Evolutionary conservation across 164 flowering plant genomes (phyloP).

Genomic region (Litsea cubeba): DNA sequence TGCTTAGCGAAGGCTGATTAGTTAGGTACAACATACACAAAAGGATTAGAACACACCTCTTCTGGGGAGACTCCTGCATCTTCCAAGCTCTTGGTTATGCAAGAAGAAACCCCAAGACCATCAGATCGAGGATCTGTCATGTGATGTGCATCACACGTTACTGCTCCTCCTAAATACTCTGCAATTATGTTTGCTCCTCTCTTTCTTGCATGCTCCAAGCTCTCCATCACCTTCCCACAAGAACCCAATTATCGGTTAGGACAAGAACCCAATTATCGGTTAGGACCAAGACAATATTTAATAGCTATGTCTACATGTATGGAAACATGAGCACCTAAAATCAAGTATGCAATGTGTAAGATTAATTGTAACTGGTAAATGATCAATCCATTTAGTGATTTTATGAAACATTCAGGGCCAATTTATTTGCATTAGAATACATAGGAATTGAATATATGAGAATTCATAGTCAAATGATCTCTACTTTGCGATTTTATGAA

Average conservation of each 20-base stretch:
- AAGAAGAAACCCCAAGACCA: conserved; percentile 70
- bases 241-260: conserved; percentile 1
- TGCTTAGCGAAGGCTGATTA: background rate
- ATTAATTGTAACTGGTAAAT: no score
- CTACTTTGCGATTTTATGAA: no score
- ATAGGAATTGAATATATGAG: no score
- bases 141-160: conserved; percentile 73
- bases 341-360: no score
- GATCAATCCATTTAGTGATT: background rate
- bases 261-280: conserved; percentile 4
- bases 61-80: conserved; percentile 72
- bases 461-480: no score
- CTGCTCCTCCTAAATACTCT: conserved; percentile 60
- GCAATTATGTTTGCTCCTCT: conserved; percentile 62
- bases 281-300: background rate
- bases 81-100: conserved; percentile 51
- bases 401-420: no score
- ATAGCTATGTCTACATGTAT: no score
- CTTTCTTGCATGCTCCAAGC: conserved; percentile 59
- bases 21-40: background rate
- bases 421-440: no score
- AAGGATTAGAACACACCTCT: conserved; percentile 33
- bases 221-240: conserved; percentile 51
- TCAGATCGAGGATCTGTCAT: conserved; percentile 68
- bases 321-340: no score